Evolutionary conservation across 2,329 filamentous ascomycete genomes (phyloP).

Genomic region (Proliferodiscus dingleyae): DNA sequence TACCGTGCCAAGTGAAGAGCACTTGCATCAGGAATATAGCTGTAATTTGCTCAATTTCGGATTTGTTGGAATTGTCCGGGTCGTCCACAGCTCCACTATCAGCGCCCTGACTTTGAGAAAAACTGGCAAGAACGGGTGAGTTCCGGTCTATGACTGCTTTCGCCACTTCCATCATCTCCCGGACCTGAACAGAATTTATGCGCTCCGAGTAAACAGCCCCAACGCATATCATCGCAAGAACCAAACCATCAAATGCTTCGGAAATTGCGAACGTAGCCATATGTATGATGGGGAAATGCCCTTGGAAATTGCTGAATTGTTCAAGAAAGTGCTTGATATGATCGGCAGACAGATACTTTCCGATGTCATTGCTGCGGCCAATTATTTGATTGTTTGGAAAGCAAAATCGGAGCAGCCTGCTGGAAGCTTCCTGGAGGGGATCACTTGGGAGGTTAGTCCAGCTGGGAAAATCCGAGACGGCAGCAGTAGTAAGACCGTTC

Average conservation of each 20-base stretch:
- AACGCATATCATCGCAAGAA: constrained; percentile 66
- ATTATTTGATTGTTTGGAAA: constrained; percentile 52
- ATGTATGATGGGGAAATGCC: constrained; percentile 69
- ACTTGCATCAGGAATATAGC: constrained; percentile 58
- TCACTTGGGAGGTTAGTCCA: constrained; percentile 36
- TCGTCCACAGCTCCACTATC: constrained; percentile 37
- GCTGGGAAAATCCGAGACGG: constrained; percentile 35
- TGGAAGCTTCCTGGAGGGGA: constrained; percentile 50
- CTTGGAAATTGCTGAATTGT: constrained; percentile 67
- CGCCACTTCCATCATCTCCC: constrained; percentile 62
- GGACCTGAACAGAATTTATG: constrained; percentile 54
- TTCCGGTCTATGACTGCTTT: constrained; percentile 55
- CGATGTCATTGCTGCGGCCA: constrained; percentile 48
- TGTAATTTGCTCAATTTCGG: constrained; percentile 62
- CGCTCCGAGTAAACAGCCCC: constrained; percentile 70
- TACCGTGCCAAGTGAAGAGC: constrained; percentile 67
- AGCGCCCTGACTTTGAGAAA: constrained; percentile 36
- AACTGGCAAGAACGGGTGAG: constrained; percentile 43
- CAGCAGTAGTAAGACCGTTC: constrained; percentile 31
- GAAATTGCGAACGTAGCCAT: constrained; percentile 65
- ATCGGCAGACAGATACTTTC: constrained; percentile 56
- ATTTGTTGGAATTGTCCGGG: constrained; percentile 33
- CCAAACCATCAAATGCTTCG: constrained; percentile 60
- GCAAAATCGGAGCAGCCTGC: constrained; percentile 52
- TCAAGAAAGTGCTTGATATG: constrained; percentile 68